Base-by-base conservation (phyloP, 2,329 filamentous ascomycete species). In the Sporothrix globosa region DNA sequence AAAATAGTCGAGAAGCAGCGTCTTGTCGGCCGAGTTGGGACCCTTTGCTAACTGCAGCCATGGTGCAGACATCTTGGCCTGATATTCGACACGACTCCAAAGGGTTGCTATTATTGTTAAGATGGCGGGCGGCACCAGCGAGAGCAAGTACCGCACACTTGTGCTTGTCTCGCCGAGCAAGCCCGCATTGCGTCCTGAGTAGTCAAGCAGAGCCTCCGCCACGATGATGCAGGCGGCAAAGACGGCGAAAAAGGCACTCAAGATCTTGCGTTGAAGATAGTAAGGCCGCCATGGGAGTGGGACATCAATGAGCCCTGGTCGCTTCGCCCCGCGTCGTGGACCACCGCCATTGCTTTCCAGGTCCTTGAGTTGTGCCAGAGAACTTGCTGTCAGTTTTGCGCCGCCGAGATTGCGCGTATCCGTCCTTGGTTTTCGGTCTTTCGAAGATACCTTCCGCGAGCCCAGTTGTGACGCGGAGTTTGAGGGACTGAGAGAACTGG, bases 1-100 rank as follows among this genome's bases (percentile, higher is more conserved):
- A 27, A 78, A 72, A 53, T 77, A 79, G 72, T 82, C 81, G 24
- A 82, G 73, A 53, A 82, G 72, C 48, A 82, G 72, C 19, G 78
- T 79, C 68, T 75, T 75, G 58, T 79, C 76, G 14, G 76, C 76
- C 34, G 75, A 73, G 6, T 74, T 73, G 11, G 79, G 74, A 1
- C 73, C 76, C 21, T 76, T 75, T 6, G 76, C 73, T 72, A 82
- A 74, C 1, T 77, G 78, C 3, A 78, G 71, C 81, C 81, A 82
- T 0, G 81, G 81, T 46, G 81, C 80, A 0, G 76, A 74, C 11
- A 75, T 73, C 53, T 79, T 79, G n/a, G 79, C 75, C 70, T 82
- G 81, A 68, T 79, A 80, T 63, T 82, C 81, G 11, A 80, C 79
- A 19, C 80, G 76, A 11, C 73, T 73, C 80, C 81, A 82, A 10